Percentiles rank a stretch among this genome's conserved stretches.
phyloP scores from a whole-genome alignment of 139 green algal genomes.

The Coccomyxa sp. region DNA sequence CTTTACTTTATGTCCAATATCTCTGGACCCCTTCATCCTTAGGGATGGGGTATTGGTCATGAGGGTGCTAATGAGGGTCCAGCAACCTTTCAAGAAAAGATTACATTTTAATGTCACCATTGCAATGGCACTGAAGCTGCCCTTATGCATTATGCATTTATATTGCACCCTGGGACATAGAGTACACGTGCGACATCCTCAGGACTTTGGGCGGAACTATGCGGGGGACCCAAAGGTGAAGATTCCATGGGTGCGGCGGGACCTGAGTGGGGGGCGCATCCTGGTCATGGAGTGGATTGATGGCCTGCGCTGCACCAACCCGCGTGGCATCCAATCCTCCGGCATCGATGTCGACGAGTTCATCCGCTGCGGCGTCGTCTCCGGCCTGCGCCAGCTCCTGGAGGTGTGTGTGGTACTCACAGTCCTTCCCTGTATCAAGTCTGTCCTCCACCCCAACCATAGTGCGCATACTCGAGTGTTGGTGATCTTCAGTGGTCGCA shows the following conservation, averaged over 20 bases:
- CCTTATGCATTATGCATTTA: too few relatives aligned
- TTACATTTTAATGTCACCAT: too few relatives aligned
- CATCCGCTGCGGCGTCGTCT: constrained; percentile 89
- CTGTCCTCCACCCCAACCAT: too few relatives aligned
- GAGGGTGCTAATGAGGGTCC: too few relatives aligned
- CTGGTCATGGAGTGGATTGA: constrained; percentile 99
- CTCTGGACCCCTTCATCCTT: too few relatives aligned
- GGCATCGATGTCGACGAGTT: constrained; percentile 84
- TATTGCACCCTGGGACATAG: too few relatives aligned
- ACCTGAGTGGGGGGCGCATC: constrained; percentile 70
- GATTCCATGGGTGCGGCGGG: constrained; percentile 88
- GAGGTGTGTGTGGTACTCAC: constrained; percentile 47
- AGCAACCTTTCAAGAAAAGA: too few relatives aligned
- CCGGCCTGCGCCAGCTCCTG: constrained; percentile 92
- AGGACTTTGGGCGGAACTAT: constrained; percentile 93
- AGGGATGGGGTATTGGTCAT: too few relatives aligned
- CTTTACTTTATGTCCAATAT: too few relatives aligned
- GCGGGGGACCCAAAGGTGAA: constrained; percentile 89
- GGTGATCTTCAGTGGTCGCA: not conserved
- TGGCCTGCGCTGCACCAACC: constrained; percentile 89
- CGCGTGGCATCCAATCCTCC: constrained; percentile 39
- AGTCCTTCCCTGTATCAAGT: too few relatives aligned
- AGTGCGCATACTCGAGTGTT: not conserved
- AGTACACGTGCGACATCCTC: not conserved
- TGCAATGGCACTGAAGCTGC: too few relatives aligned